These are phyloP conservation scores for Fusarium brevicatenulatum DNA, from an alignment of 2,329 filamentous ascomycete species.

Conservation along the genomic window DNA sequence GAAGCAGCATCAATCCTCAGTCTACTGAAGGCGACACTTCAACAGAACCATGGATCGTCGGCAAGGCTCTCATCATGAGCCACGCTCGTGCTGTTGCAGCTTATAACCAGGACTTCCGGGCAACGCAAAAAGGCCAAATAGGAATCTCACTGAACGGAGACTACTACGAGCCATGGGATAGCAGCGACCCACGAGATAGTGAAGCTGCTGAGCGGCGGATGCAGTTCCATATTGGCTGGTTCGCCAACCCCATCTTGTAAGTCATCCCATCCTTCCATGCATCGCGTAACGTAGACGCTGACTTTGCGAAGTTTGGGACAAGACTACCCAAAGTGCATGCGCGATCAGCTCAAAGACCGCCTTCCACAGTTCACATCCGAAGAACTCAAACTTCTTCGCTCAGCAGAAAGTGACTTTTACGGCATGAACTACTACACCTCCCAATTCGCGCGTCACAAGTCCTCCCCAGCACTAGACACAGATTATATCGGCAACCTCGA, in stretches of 20 bases:
- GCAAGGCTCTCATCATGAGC: slow-evolving; percentile 50
- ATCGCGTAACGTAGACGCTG: too few relatives aligned
- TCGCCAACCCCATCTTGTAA: slow-evolving; percentile 52
- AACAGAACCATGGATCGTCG: slow-evolving; percentile 51
- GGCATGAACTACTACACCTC: slow-evolving; percentile 38
- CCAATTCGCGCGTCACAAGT: slow-evolving; percentile 14
- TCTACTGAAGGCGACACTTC: slow-evolving; percentile 48
- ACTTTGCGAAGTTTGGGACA: slow-evolving; percentile 33
- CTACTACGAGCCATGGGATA: slow-evolving; percentile 52
- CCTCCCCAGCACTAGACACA: neutral
- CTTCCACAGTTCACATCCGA: slow-evolving; percentile 45
- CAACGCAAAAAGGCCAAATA: slow-evolving; percentile 46
- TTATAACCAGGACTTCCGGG: slow-evolving; percentile 49
- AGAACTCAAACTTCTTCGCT: slow-evolving; percentile 42
- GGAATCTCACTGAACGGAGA: slow-evolving; percentile 53
- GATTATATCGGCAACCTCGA: slow-evolving; percentile 28
- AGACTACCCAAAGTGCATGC: slow-evolving; percentile 52
- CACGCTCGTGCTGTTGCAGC: slow-evolving; percentile 48
- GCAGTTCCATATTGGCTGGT: slow-evolving; percentile 54
- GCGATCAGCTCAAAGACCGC: slow-evolving; percentile 46
- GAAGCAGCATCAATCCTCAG: slow-evolving; percentile 42
- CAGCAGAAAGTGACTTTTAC: slow-evolving; percentile 37
- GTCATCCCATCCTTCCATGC: too few relatives aligned
- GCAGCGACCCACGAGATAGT: slow-evolving; percentile 34
- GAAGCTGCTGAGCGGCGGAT: slow-evolving; percentile 50